Evolutionary conservation across 495 filamentous ascomycete species (phyloP).

Genomic region (Aspergillus asperescens): DNA sequence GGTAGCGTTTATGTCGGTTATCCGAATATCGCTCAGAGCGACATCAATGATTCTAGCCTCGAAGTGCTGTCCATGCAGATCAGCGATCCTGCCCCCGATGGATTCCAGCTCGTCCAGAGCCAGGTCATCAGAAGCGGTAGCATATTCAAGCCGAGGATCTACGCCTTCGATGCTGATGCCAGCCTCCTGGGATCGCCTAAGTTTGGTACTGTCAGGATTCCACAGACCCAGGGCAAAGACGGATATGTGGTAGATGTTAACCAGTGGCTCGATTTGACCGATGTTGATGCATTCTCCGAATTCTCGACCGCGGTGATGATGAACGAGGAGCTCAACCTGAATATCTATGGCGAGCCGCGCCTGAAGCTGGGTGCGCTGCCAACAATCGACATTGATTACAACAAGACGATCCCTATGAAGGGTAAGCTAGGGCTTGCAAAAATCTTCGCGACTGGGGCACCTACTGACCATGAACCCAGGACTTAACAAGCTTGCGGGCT

Average conservation of each 20-base stretch:
- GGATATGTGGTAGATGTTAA: conserved; percentile 48
- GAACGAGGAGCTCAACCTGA: conserved; percentile 52
- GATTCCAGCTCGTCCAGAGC: conserved; percentile 51
- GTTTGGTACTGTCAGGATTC: conserved; percentile 54
- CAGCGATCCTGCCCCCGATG: conserved; percentile 52
- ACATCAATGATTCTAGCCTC: conserved; percentile 60
- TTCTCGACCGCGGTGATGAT: conserved; percentile 51
- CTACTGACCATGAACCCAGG: conserved; percentile 30
- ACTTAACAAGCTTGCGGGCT: conserved; percentile 56
- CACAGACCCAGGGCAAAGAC: conserved; percentile 50
- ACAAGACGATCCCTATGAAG: conserved; percentile 53
- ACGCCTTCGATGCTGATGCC: conserved; percentile 49
- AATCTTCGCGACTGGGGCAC: not conserved
- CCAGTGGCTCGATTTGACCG: conserved; percentile 47
- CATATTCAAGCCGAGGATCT: conserved; percentile 51
- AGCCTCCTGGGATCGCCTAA: conserved; percentile 50
- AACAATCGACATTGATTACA: conserved; percentile 46
- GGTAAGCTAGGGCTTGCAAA: conserved; percentile 30
- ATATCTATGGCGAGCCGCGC: conserved; percentile 52
- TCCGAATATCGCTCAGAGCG: conserved; percentile 64
- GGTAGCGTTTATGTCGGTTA: conserved; percentile 66
- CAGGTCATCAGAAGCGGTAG: conserved; percentile 43
- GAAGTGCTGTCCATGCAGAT: conserved; percentile 54
- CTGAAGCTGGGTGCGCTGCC: conserved; percentile 49
- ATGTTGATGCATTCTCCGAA: conserved; percentile 51